Conservation (phyloP, 75 land plant genomes). For the Cunninghamia lanceolata region DNA sequence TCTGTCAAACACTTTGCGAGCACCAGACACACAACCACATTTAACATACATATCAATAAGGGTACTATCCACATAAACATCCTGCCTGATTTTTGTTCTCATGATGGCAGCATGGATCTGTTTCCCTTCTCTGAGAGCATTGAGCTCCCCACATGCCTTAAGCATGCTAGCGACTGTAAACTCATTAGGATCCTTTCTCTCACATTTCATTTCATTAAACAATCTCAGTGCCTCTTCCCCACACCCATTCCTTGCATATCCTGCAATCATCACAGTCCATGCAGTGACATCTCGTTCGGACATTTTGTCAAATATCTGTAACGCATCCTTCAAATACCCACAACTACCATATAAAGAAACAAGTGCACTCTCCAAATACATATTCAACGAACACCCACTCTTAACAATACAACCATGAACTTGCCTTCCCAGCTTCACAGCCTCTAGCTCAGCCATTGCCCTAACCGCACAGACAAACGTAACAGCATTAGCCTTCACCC, state of each 20-base stretch:
- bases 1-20: constrained; percentile 34
- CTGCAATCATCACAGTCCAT: constrained; percentile 56
- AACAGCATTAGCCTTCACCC: constrained; percentile 32
- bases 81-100: constrained; percentile 28
- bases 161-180: constrained; percentile 48
- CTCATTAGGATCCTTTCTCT: constrained; percentile 39
- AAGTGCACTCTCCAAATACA: constrained; percentile 49
- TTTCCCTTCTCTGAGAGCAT: constrained; percentile 49
- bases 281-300: constrained; percentile 32
- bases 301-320: constrained; percentile 34
- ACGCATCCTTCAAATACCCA: constrained; percentile 17
- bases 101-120: constrained; percentile 50
- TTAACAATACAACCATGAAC: constrained; percentile 38
- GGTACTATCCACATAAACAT: constrained; percentile 42
- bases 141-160: constrained; percentile 51
- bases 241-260: constrained; percentile 41
- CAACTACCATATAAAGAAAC: constrained; percentile 70
- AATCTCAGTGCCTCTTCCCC: constrained; percentile 40
- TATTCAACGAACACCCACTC: constrained; percentile 27
- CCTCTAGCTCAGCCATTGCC: constrained; percentile 33
- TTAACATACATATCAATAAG: constrained; percentile 70
- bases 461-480: constrained; percentile 56
- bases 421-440: constrained; percentile 36
- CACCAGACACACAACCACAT: constrained; percentile 48
- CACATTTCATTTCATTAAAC: constrained; percentile 29